A percentile compares a stretch with the other conserved stretches of the same genome.
These are phyloP conservation scores for Haberlea rhodopensis DNA, from an alignment of 257 asterid genomes.

Conservation along the genomic window DNA sequence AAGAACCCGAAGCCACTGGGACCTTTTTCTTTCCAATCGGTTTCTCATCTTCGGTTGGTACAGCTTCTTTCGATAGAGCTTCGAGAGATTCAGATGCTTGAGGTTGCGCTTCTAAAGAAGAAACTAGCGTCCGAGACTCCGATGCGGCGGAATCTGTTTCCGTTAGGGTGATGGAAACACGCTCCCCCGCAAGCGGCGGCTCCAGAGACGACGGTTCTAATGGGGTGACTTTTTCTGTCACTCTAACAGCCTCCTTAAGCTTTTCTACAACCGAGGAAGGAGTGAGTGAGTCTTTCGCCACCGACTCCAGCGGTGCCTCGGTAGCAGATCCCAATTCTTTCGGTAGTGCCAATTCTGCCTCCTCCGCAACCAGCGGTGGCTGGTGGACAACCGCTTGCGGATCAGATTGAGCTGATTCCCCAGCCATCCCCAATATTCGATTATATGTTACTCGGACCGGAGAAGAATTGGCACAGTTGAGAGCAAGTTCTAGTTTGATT, in stretches of 20 bases:
- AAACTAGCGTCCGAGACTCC: conserved; percentile 35
- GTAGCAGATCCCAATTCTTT: conserved; percentile 19
- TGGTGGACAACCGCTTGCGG: conserved; percentile 25
- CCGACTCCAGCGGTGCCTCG: conserved; percentile 65
- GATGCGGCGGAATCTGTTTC: conserved; percentile 25
- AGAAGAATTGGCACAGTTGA: background rate
- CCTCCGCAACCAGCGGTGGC: conserved; percentile 32
- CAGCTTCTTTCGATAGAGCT: conserved; percentile 24
- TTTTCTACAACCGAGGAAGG: conserved; percentile 29
- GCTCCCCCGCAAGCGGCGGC: conserved; percentile 35
- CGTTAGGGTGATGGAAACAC: conserved; percentile 33
- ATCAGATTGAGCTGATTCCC: conserved; percentile 32
- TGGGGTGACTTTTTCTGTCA: conserved; percentile 48
- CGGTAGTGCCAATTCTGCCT: conserved; percentile 22
- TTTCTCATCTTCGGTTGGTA: conserved; percentile 31
- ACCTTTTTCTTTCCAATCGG: conserved; percentile 35
- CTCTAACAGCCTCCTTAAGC: conserved; percentile 38
- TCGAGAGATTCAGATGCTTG: conserved; percentile 36
- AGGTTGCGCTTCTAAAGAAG: conserved; percentile 30
- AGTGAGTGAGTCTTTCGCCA: conserved; percentile 24
- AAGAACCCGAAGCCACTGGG: conserved; percentile 52
- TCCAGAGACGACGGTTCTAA: conserved; percentile 34
- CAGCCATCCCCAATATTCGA: conserved; percentile 41
- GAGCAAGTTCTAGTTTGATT: background rate
- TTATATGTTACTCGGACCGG: background rate